Conservation (phyloP, 2,329 filamentous ascomycete species). For the Mycosphaerella sp. region DNA sequence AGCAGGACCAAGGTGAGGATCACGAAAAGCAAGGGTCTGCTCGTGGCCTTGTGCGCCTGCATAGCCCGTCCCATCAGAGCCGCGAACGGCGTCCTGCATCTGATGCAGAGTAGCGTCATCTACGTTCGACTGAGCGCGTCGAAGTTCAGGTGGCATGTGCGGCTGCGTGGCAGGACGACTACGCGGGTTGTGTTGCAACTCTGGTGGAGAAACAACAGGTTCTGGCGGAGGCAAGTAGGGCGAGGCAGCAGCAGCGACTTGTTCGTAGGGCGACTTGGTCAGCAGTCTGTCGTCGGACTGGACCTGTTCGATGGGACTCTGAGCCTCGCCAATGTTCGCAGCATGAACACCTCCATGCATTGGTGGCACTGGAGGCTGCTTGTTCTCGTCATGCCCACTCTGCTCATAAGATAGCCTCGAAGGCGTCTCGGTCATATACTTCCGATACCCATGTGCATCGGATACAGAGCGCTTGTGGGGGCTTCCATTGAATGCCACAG, state of each 20-base stretch:
- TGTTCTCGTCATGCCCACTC: slow-evolving; percentile 24
- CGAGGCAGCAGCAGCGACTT: slow-evolving; percentile 40
- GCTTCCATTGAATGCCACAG: slow-evolving; percentile 27
- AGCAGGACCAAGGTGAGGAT: slow-evolving; percentile 37
- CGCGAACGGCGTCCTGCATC: slow-evolving; percentile 59
- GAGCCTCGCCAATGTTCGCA: slow-evolving; percentile 35
- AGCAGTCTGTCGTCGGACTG: slow-evolving; percentile 52
- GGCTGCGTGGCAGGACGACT: slow-evolving; percentile 64
- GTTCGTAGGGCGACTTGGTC: slow-evolving; percentile 42
- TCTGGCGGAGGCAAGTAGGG: slow-evolving; percentile 51
- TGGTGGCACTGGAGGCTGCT: slow-evolving; percentile 39
- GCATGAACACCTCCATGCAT: slow-evolving; percentile 32
- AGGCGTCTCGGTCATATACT: slow-evolving; percentile 37
- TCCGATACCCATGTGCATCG: slow-evolving; percentile 42
- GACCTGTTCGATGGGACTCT: slow-evolving; percentile 41
- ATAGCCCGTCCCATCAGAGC: slow-evolving; percentile 25
- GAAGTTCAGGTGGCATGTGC: slow-evolving; percentile 68
- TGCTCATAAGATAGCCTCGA: slow-evolving; percentile 38
- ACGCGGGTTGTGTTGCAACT: slow-evolving; percentile 69
- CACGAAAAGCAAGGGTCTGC: slow-evolving; percentile 15
- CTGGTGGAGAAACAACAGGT: slow-evolving; percentile 71
- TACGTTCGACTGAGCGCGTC: slow-evolving; percentile 75
- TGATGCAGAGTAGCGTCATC: slow-evolving; percentile 76
- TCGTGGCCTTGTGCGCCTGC: slow-evolving; percentile 6
- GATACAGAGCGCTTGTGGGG: slow-evolving; percentile 47